Conservation (phyloP, 148 eudicot species). For the Gaultheria prostrata region DNA sequence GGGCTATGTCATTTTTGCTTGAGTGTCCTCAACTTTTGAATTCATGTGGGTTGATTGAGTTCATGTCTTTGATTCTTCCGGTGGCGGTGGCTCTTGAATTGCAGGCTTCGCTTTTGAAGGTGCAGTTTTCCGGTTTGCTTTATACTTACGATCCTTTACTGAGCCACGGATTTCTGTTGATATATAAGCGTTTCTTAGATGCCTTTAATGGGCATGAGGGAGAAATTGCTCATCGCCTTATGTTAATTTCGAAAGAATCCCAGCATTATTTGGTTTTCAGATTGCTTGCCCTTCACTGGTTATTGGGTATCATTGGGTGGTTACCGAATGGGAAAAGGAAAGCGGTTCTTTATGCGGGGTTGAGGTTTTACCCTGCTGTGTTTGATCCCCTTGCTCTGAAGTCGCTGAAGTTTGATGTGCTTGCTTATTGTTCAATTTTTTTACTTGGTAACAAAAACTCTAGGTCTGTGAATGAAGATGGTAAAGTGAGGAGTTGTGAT, state of each 20-base stretch:
- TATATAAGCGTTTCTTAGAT: conserved; percentile 51
- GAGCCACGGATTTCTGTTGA: conserved; percentile 62
- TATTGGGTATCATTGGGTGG: conserved; percentile 53
- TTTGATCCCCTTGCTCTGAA: conserved; percentile 90
- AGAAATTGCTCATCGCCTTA: conserved; percentile 56
- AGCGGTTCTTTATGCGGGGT: conserved; percentile 34
- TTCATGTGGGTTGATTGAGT: conserved; percentile 69
- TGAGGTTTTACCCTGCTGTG: conserved; percentile 65
- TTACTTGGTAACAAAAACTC: conserved; percentile 24
- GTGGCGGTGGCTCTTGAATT: conserved; percentile 65
- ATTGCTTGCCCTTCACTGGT: conserved; percentile 83
- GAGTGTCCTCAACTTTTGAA: conserved; percentile 74
- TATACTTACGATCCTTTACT: conserved; percentile 74
- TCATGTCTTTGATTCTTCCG: conserved; percentile 58
- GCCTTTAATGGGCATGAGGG: conserved; percentile 67
- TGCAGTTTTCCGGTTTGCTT: conserved; percentile 81
- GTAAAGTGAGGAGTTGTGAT: conserved; percentile 17
- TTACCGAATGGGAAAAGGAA: conserved; percentile 39
- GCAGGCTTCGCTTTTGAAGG: conserved; percentile 80
- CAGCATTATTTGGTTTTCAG: conserved; percentile 70
- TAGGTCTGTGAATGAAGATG: conserved; percentile 22
- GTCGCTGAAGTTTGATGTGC: conserved; percentile 77
- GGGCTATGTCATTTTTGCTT: conserved; percentile 74
- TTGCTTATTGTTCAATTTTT: conserved; percentile 54
- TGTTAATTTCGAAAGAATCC: conserved; percentile 57